phyloP scores from a whole-genome alignment of 345 rosid species.

The Erucastrum elatum region DNA sequence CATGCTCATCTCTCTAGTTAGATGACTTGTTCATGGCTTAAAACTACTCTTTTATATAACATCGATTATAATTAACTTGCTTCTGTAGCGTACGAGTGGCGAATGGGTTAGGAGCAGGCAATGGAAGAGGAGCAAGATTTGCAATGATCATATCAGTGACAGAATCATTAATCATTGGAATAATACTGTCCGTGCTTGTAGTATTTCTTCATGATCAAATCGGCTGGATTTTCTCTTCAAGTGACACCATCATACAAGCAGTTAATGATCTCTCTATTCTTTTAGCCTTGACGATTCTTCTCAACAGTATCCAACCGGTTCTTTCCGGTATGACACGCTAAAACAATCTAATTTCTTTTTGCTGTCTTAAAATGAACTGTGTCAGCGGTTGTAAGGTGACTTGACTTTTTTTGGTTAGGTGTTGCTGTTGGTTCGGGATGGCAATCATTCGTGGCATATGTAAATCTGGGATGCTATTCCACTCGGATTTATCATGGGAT shows the following conservation, averaged over 20 bases:
- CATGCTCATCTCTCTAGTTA: neutral
- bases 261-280: constrained; percentile 64
- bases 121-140: constrained; percentile 48
- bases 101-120: constrained; percentile 28
- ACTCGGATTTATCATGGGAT: constrained; percentile 39
- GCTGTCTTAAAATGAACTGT: neutral
- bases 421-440: constrained; percentile 83
- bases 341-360: neutral
- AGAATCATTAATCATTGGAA: constrained; percentile 61
- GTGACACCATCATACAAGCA: constrained; percentile 54
- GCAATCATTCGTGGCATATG: constrained; percentile 64
- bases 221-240: constrained; percentile 64
- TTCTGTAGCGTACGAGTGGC: constrained; percentile 73
- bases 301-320: constrained; percentile 86
- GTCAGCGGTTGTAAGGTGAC: neutral
- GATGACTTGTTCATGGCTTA: neutral
- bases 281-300: constrained; percentile 72
- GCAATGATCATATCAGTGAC: constrained; percentile 63
- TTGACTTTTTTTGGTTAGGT: constrained; percentile 37
- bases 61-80: neutral
- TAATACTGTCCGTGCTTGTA: constrained; percentile 58
- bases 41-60: neutral
- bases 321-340: constrained; percentile 57
- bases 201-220: constrained; percentile 40
- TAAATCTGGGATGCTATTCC: constrained; percentile 64